Base-by-base conservation (phyloP, 2,329 filamentous ascomycete genomes). In the Colletotrichum lentis region DNA sequence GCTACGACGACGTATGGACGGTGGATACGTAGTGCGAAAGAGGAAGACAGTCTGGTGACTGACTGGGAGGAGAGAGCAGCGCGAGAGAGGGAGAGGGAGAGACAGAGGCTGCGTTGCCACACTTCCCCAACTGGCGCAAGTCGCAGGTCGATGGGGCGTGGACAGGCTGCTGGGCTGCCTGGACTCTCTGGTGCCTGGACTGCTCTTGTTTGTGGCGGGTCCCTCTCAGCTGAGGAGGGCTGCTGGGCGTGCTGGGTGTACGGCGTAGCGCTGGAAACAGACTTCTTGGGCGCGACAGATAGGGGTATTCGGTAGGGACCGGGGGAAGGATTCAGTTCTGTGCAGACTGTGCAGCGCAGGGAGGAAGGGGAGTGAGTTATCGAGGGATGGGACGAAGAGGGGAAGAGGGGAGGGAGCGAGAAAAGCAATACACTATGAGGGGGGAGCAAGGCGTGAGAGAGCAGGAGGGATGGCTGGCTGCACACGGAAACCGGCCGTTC, bases 141-240 rank as follows among this genome's bases (percentile, higher is more conserved):
- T 65, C 62, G 65, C 65, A 65, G 65, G 62, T 65, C 35, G 61
- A 65, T 68, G 65, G 65, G 62, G 49, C 47, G 31, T 47, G 24
- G 61, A 53, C 37, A 31, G 49, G 43, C 43, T 46, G 43, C 43
- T 46, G 49, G 49, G 43, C 43, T 22, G n/a, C 7, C 49, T 20
- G 49, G 49, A 7, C 47, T 27, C 14, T 22, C 27, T 22, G 22
- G 31, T 44, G 43, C 43, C 14, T 53, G 49, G 18, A 20, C 16
- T 52, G 50, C 54, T 65, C 47, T 52, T 54, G 64, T 54, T 22
- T 60, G 65, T 65, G 55, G 65, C 62, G 61, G 65, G 61, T 58
- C 47, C 27, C 18, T 43, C 12, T 58, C 64, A 57, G 46, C 52
- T 63, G 59, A 57, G 49, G n/a, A n/a, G n/a, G n/a, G n/a, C n/a